These are phyloP conservation scores for Cucurbitaria berberidis DNA, from an alignment of 2,329 filamentous ascomycete genomes.

Conservation along the genomic window DNA sequence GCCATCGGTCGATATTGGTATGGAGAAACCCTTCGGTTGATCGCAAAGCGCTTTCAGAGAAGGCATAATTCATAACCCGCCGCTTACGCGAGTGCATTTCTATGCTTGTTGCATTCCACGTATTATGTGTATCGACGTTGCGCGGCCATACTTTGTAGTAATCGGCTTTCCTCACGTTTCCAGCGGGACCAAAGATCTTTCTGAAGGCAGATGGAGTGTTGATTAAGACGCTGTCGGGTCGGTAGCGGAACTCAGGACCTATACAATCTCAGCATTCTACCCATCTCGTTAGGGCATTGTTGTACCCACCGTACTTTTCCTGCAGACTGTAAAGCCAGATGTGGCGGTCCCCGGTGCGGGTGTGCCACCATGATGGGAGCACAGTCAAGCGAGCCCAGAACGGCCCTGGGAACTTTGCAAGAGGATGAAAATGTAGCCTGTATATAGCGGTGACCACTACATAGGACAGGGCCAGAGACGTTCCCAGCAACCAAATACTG, in stretches of 20 bases:
- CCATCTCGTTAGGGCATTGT: not conserved
- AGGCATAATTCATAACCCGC: constrained; percentile 50
- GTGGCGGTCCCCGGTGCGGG: constrained; percentile 73
- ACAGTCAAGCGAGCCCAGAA: constrained; percentile 30
- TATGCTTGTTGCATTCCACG: constrained; percentile 40
- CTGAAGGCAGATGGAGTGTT: constrained; percentile 64
- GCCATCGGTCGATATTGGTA: constrained; percentile 30
- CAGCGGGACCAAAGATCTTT: constrained; percentile 53
- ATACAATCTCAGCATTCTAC: not conserved
- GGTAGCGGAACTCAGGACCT: constrained; percentile 63
- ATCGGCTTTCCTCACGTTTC: constrained; percentile 54
- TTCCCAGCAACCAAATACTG: constrained; percentile 3
- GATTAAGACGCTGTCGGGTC: constrained; percentile 75
- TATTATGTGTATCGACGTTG: constrained; percentile 45
- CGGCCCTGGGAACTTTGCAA: constrained; percentile 30
- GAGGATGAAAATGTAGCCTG: constrained; percentile 28
- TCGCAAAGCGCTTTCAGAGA: constrained; percentile 49
- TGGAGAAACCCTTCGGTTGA: constrained; percentile 50
- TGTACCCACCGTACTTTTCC: constrained; percentile 65
- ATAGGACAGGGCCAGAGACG: constrained; percentile 11
- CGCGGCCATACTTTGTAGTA: constrained; percentile 53
- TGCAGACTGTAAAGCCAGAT: constrained; percentile 75
- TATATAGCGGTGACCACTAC: constrained; percentile 19
- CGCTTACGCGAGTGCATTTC: constrained; percentile 48
- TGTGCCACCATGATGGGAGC: constrained; percentile 61